Evolutionary conservation across 2,329 filamentous ascomycete species (phyloP), one percentile per base, ranked within the genome.

Genomic region (Cryphonectria nitschkei): DNA sequence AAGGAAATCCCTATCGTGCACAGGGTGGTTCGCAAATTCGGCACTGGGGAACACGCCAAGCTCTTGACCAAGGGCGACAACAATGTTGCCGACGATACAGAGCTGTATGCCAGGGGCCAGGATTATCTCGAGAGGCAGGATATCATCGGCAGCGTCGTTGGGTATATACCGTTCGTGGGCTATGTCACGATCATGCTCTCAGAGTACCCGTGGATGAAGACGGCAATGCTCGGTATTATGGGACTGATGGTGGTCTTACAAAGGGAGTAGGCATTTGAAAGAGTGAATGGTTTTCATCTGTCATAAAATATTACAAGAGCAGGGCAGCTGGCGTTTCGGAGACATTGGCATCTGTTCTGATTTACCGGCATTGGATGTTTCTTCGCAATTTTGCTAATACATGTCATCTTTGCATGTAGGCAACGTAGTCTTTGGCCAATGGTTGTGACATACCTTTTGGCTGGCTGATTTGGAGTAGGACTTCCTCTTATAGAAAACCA

Each of bases 1-100:
- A 99, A 98, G 85, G 93, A 97, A 75, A 98, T 99, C 74, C 96
- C 96, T 41, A 99, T 99, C 81, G 96, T 99, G 75, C 96, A 99
- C 84, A 87, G 96, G 66, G 88, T 98, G 13, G 92, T 98, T 68
- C 89, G 95, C 82, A 90, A 89, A 79, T 91, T 90, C 79, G 89
- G 89, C 32, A 77, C 77, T 41, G 89, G 87, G 34, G 81, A 84
- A 11, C 80, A 85, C 66, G 88, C 89, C n/a, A 85, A 93, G 78
- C 88, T 99, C 29, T 88, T 99, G 70, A 99, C 96, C 46, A 99
- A 99, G 83, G 96, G 96, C 75, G 96, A 99, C 83, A 99, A 98
- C 86, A 99, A 99, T 80, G 82, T 89, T 9, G 93, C 93, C 58
- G 95, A 98, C 81, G 96, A 99, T 80, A 97, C 94, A 22, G 95